Evolutionary conservation across 164 flowering plant genomes (phyloP), one percentile per base, ranked within the genome.

Genomic region (Magnolia officinalis): DNA sequence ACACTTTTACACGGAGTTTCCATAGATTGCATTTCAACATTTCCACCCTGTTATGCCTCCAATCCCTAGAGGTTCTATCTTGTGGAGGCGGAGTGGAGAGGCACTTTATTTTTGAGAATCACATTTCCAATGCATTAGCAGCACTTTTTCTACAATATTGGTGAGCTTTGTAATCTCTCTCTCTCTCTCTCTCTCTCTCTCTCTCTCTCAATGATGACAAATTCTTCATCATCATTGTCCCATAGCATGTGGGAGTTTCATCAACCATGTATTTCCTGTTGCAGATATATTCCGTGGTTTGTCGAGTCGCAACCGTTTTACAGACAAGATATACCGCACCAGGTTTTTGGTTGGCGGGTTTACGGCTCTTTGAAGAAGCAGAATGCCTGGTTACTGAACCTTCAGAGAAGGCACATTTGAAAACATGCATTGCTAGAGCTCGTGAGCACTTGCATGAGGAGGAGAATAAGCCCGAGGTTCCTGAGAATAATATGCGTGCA

Each of bases 241-340:
- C 18, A 55, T 6, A 10, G 71, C 50, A 68, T 19, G 29, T 1
- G 45, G 29, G 50, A 68, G 16, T 68, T 14, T 14, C 45, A 68
- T 68, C 37, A 50, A 67, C 11, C 4, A 16, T 75, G 5, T 31
- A 21, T 61, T 31, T 59, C 20, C 67, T 3, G n/a, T 80, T 76
- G 83, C 91, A 94, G 98, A 88, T 94, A 31, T 94, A 90, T 81
- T 61, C 90, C 26, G 92, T 84, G 59, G 81, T 96, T 61, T 88
- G 92, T 79, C 89, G 99, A 23, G 97, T 89, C 61, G 91, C 93
- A 11, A 89, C 97, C 5, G 65, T 96, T 67, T 75, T 90, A 70
- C 90, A 87, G 81, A 87, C 94, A 1, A 81, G 97, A 82, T 89
- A 89, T 72, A 92, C 94, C 0, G 77, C 91, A 8, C 90, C 92